phyloP scores from a whole-genome alignment of 2,329 filamentous ascomycete species.

The Pezicula radicicola region DNA sequence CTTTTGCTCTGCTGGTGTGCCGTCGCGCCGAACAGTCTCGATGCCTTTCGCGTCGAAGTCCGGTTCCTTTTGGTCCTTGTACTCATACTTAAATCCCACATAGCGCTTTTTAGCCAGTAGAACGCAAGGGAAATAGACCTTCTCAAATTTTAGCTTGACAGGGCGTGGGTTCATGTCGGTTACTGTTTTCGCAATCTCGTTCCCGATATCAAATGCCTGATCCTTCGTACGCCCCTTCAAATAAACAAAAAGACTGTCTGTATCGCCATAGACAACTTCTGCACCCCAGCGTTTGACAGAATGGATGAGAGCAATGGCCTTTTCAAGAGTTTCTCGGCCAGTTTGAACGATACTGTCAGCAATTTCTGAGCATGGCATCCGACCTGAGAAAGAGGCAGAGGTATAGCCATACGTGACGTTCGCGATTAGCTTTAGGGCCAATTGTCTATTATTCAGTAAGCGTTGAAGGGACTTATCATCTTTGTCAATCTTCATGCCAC shows the following conservation, averaged over 20 bases:
- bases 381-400: constrained; percentile 91
- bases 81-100: constrained; percentile 96
- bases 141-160: constrained; percentile 96
- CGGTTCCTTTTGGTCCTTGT: constrained; percentile 67
- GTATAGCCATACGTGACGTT: constrained; percentile 99
- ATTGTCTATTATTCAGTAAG: constrained; percentile 86
- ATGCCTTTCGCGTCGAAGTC: constrained; percentile 98
- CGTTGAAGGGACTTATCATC: constrained; percentile 83
- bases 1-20: constrained; percentile 92
- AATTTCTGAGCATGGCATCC: constrained; percentile 97
- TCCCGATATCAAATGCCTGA: constrained; percentile 87
- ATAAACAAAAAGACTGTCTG: constrained; percentile 89
- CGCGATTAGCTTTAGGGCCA: constrained; percentile 93
- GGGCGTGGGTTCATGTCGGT: constrained; percentile 89
- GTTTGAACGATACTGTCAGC: constrained; percentile 98
- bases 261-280: constrained; percentile 97
- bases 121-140: constrained; percentile 94
- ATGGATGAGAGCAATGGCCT: constrained; percentile 89
- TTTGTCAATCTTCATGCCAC: constrained; percentile 91
- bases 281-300: constrained; percentile 84
- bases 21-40: constrained; percentile 92
- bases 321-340: constrained; percentile 89
- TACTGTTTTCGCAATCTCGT: constrained; percentile 84
- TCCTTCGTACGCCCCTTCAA: constrained; percentile 83
- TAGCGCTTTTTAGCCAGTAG: constrained; percentile 96